Conservation (phyloP, 1,284 basidiomycete species). For the Irpex sp. region DNA sequence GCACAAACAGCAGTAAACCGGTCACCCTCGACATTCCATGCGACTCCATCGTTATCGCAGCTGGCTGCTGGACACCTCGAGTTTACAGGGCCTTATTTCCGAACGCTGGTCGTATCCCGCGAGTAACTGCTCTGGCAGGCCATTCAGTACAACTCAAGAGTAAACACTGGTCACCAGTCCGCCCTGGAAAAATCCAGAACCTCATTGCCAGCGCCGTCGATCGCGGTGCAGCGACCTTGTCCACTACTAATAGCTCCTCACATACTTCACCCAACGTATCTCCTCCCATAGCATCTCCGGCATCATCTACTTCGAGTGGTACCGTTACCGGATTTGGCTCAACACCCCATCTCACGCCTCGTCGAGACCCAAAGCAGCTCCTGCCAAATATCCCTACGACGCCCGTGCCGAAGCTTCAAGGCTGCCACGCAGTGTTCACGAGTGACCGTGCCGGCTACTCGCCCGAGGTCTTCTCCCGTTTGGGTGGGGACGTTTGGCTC, state of each 20-base stretch:
- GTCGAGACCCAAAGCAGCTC: background rate
- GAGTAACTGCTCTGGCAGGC: slow-evolving; percentile 27
- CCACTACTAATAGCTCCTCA: background rate
- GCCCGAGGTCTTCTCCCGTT: slow-evolving; percentile 31
- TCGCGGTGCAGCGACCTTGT: background rate
- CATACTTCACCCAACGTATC: background rate
- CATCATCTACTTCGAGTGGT: background rate
- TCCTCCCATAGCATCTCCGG: background rate
- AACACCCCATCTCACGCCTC: background rate
- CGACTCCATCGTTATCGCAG: slow-evolving; percentile 46
- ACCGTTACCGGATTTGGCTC: background rate
- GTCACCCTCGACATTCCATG: slow-evolving; percentile 26
- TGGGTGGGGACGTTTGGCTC: slow-evolving; percentile 30
- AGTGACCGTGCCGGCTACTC: slow-evolving; percentile 26
- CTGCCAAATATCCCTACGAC: background rate
- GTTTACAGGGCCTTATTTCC: slow-evolving; percentile 47
- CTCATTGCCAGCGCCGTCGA: background rate
- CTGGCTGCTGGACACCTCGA: slow-evolving; percentile 60
- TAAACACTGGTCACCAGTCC: slow-evolving; percentile 21
- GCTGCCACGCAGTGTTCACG: slow-evolving; percentile 30
- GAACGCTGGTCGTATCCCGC: slow-evolving; percentile 24
- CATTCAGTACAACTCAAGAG: slow-evolving; percentile 27
- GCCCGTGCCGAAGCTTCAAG: background rate
- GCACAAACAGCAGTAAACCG: background rate
- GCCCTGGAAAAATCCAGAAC: background rate